Evolutionary conservation across 352 stramenopile species (phyloP).

Genomic region (Phytopythium montanum): DNA sequence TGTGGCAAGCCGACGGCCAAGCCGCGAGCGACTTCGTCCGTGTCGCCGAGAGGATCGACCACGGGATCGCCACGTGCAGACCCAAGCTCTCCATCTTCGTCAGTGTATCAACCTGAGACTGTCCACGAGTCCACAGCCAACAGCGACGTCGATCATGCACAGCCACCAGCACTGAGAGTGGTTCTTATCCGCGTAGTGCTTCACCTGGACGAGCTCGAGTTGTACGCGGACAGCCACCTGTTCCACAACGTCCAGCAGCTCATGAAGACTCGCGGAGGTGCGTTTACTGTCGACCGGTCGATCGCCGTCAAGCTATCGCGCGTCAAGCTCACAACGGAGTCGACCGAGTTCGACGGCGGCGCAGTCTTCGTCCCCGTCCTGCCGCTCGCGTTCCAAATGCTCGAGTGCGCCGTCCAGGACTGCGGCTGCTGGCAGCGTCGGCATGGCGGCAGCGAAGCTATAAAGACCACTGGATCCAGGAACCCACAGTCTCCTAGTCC

Average conservation of each 20-base stretch:
- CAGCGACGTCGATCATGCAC: background rate
- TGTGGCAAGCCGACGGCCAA: slow-evolving; percentile 12
- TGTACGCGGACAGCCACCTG: slow-evolving; percentile 36
- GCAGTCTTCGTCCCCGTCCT: slow-evolving; percentile 62
- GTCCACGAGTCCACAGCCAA: background rate
- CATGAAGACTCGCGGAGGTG: slow-evolving; percentile 11
- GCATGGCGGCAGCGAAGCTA: background rate
- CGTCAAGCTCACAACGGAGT: slow-evolving; percentile 55
- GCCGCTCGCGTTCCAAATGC: slow-evolving; percentile 66
- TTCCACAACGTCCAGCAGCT: slow-evolving; percentile 31
- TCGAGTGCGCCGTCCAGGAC: slow-evolving; percentile 59
- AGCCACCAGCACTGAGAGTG: background rate
- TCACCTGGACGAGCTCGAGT: slow-evolving; percentile 45
- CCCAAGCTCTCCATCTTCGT: background rate
- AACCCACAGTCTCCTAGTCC: background rate
- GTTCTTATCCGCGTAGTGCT: slow-evolving; percentile 32
- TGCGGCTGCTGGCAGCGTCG: slow-evolving; percentile 29
- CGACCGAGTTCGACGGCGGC: slow-evolving; percentile 57
- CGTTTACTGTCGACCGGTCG: slow-evolving; percentile 11
- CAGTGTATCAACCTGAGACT: background rate
- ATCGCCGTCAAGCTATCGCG: slow-evolving; percentile 28
- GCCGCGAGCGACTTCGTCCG: background rate
- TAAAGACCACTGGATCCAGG: too few species aligned
- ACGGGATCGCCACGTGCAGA: background rate
- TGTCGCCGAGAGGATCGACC: background rate